These are phyloP conservation scores for Myrica gale DNA, from an alignment of 306 rosid genomes.

Conservation along the genomic window DNA sequence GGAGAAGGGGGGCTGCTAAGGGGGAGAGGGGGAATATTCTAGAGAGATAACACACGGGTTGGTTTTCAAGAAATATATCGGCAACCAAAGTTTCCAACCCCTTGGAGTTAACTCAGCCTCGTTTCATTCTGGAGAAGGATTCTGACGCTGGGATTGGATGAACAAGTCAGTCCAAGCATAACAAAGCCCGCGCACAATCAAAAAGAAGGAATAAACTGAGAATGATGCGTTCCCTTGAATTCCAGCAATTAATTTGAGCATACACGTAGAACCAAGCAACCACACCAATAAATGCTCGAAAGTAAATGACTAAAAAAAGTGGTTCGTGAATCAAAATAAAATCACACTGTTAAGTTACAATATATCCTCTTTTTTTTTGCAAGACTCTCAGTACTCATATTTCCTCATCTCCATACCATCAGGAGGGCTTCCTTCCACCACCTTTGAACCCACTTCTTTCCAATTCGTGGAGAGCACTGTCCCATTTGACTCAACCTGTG, in stretches of 20 bases:
- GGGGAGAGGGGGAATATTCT: no score
- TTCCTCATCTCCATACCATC: slow-evolving; percentile 97
- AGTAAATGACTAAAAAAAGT: neutral
- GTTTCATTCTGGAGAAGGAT: neutral
- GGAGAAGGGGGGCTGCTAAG: no score
- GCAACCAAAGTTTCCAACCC: no score
- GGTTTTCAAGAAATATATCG: no score
- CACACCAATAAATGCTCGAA: neutral
- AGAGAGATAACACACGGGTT: no score
- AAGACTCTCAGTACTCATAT: slow-evolving; percentile 62
- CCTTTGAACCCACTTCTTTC: slow-evolving; percentile 92
- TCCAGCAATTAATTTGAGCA: neutral
- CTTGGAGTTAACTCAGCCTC: no score
- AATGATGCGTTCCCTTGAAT: neutral
- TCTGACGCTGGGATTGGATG: neutral
- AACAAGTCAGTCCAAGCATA: neutral
- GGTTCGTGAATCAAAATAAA: slow-evolving; percentile 35
- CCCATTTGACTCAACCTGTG: slow-evolving; percentile 85
- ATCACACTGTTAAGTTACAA: slow-evolving; percentile 22
- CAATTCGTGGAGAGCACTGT: slow-evolving; percentile 93
- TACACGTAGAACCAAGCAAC: neutral
- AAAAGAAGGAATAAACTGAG: neutral
- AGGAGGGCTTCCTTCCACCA: slow-evolving; percentile 95
- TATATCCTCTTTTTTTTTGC: neutral
- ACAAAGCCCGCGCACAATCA: neutral